phyloP scores from a whole-genome alignment of 768 basidiomycete genomes.

The Tulasnella sp. region DNA sequence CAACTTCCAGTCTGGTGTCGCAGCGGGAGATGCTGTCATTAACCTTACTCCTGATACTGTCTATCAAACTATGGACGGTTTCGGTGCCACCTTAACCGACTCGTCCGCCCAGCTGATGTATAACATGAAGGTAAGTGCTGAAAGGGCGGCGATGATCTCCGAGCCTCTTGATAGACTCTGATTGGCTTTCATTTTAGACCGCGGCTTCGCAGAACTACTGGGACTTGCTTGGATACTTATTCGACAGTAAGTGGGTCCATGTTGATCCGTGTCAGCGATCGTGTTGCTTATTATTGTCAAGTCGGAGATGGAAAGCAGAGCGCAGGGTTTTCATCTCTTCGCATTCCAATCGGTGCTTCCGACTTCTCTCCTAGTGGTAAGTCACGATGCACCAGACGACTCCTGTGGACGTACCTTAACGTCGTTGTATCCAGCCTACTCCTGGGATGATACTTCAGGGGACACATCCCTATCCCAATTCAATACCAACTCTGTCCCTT shows the following conservation, averaged over 20 bases:
- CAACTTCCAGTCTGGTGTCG: slow-evolving; percentile 51
- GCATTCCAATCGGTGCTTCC: slow-evolving; percentile 62
- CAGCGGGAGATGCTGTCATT: slow-evolving; percentile 55
- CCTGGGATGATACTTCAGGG: slow-evolving; percentile 52
- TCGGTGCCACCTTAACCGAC: slow-evolving; percentile 47
- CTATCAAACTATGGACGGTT: slow-evolving; percentile 60
- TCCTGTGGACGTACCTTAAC: background rate
- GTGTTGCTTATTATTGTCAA: slow-evolving; percentile 23
- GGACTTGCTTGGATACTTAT: slow-evolving; percentile 50
- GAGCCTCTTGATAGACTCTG: background rate
- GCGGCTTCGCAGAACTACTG: slow-evolving; percentile 51
- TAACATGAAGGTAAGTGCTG: slow-evolving; percentile 51
- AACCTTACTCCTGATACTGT: slow-evolving; percentile 45
- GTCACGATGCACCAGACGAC: background rate
- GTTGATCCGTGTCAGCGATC: background rate
- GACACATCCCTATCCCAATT: slow-evolving; percentile 55
- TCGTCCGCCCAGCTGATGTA: slow-evolving; percentile 55
- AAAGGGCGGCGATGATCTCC: background rate
- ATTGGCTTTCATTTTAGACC: slow-evolving; percentile 31
- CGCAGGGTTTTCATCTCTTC: slow-evolving; percentile 62
- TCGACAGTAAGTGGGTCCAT: slow-evolving; percentile 35
- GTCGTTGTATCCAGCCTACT: slow-evolving; percentile 41
- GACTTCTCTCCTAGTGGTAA: slow-evolving; percentile 58
- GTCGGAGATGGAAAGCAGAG: slow-evolving; percentile 52
- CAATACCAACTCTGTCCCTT: slow-evolving; percentile 50